A percentile compares a stretch with the other conserved stretches of the same genome.
phyloP scores from a whole-genome alignment of 1,139 yeast species.

The Yamadazyma blattariae region DNA sequence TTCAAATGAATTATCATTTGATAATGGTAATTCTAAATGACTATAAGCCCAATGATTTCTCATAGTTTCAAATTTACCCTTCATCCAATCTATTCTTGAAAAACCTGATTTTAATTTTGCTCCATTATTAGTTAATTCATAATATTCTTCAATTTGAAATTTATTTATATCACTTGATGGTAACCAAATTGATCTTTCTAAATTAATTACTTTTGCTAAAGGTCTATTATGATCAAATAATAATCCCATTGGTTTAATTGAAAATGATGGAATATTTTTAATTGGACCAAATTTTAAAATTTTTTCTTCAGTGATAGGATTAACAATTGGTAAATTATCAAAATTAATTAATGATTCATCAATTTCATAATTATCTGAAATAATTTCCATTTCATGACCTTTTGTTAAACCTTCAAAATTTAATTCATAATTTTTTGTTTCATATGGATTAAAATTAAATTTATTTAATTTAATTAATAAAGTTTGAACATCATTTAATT shows the following conservation, averaged over 20 bases:
- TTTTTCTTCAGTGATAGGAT: slow-evolving; percentile 34
- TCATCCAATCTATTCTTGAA: slow-evolving; percentile 75
- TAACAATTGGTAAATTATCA: slow-evolving; percentile 25
- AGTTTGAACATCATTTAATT: slow-evolving; percentile 61
- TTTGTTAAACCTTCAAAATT: slow-evolving; percentile 47
- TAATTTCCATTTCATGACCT: slow-evolving; percentile 44
- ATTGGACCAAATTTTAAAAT: slow-evolving; percentile 58
- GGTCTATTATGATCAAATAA: slow-evolving; percentile 70
- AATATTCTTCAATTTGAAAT: slow-evolving; percentile 72
- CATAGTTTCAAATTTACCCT: slow-evolving; percentile 42
- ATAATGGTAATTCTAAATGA: slow-evolving; percentile 55
- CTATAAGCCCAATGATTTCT: slow-evolving; percentile 49
- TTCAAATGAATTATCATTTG: slow-evolving; percentile 41
- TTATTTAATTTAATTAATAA: slow-evolving; percentile 55
- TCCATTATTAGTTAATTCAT: slow-evolving; percentile 74
- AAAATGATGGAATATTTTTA: slow-evolving; percentile 41
- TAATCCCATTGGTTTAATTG: slow-evolving; percentile 49
- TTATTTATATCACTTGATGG: slow-evolving; percentile 41
- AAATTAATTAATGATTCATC: slow-evolving; percentile 14
- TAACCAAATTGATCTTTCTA: slow-evolving; percentile 76
- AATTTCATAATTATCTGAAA: slow-evolving; percentile 14
- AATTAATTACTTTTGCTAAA: slow-evolving; percentile 53
- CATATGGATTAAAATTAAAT: slow-evolving; percentile 62
- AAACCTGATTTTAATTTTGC: slow-evolving; percentile 69
- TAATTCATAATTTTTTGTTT: slow-evolving; percentile 50